Conservation (phyloP, 257 asterid species). For the Solanum sparsipilum region DNA sequence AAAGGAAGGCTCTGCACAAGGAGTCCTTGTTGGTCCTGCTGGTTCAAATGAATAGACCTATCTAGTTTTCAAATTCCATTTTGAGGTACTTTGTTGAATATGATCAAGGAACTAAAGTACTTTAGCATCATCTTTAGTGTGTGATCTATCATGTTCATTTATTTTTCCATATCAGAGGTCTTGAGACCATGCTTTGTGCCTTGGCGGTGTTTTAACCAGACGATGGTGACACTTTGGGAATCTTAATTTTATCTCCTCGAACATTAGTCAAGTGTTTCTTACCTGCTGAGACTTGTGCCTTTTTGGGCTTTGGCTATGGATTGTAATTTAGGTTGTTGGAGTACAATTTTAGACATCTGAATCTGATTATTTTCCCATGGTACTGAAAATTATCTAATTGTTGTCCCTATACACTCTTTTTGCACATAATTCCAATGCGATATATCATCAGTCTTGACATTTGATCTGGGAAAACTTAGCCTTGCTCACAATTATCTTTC, state of each 20-base stretch:
- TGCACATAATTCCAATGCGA: background rate
- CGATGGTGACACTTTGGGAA: background rate
- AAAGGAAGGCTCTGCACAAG: constrained; percentile 95
- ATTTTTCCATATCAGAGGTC: background rate
- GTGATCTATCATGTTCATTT: background rate
- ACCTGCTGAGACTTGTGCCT: background rate
- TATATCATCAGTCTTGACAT: background rate
- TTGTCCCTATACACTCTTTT: background rate
- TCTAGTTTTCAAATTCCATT: background rate
- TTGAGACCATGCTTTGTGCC: background rate
- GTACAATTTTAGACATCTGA: background rate
- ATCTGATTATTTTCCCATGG: background rate
- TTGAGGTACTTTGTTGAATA: background rate
- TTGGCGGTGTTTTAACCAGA: background rate
- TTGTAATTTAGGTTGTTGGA: background rate
- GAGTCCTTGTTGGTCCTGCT: constrained; percentile 94
- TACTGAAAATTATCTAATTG: background rate
- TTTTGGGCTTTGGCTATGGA: background rate
- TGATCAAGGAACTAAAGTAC: background rate
- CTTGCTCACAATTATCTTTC: background rate
- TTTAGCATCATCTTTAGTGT: background rate
- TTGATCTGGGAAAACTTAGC: background rate
- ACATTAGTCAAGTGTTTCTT: background rate
- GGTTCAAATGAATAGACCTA: constrained; percentile 27
- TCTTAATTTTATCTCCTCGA: background rate